Base-by-base conservation (phyloP, 257 asterid species). In the Solanum sparsipilum region DNA sequence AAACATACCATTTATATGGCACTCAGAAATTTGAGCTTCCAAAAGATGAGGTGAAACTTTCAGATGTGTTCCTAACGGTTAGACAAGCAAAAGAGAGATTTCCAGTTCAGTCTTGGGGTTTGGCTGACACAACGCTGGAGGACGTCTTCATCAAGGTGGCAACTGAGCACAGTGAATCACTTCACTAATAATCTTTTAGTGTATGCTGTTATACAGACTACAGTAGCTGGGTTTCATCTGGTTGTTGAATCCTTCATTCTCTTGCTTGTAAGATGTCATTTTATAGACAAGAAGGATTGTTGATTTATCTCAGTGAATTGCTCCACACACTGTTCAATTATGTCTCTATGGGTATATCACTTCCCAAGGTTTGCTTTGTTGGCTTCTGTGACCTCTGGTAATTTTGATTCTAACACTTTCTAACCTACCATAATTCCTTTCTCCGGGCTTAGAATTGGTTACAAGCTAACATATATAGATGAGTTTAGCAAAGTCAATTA, bases 61-160 rank as follows among this genome's bases (percentile, higher is more conserved):
- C 91, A n/a, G 91, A 86, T 56, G 89, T 90, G 84, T 92, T 92
- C 72, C 68, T 72, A 58, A 89, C 90, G 18, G 93, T 92, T 5
- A 89, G 87, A 74, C 27, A 32, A 70, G 89, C 92, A 13, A 92
- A 87, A 85, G 84, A 88, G 88, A 89, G 89, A 84, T 90, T 89
- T 32, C 9, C 76, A 11, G 90, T 89, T 20, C 76, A 81, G 81
- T 91, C 92, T 65, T 92, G 94, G 93, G 93, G 91, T 75, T 74
- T 92, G 56, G 88, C 93, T 84, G 94, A 92, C 41, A 90, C 94
- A 67, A 92, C 89, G 15, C 41, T 92, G 88, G 94, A 92, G 84
- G 94, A 92, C 63, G 93, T 90, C 34, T 89, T 92, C 48, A 85
- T 90, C 36, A 92, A 90, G 91, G 94, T 92, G 67, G 92, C 92